These are phyloP conservation scores for Globisporangium acanthophoron DNA, from an alignment of 352 stramenopile species.

Conservation along the genomic window DNA sequence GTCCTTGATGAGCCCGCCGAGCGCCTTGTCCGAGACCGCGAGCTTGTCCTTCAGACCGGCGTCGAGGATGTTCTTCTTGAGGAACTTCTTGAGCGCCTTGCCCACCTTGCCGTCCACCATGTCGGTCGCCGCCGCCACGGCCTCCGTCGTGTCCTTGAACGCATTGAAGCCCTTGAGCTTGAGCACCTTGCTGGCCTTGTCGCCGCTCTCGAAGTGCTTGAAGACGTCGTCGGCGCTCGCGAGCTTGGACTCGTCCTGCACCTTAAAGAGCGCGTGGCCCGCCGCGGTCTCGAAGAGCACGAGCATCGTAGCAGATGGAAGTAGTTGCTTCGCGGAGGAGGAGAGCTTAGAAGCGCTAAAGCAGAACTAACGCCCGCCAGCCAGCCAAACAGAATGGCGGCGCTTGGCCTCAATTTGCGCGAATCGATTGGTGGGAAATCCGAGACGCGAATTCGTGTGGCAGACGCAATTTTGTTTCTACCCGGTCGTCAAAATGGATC, in stretches of 20 bases:
- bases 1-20: slow-evolving; percentile 97
- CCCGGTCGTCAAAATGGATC: neutral
- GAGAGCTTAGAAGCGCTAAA: slow-evolving; percentile 2
- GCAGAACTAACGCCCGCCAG: slow-evolving; percentile 1
- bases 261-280: slow-evolving; percentile 99
- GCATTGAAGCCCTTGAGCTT: slow-evolving; percentile 98
- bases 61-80: slow-evolving; percentile 99
- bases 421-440: neutral
- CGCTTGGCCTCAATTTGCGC: too few relatives aligned
- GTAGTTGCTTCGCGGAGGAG: neutral
- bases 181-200: slow-evolving; percentile 89
- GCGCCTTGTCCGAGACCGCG: slow-evolving; percentile 95
- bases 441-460: neutral
- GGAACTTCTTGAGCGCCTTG: slow-evolving; percentile 97
- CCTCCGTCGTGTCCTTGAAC: slow-evolving; percentile 98
- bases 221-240: slow-evolving; percentile 87
- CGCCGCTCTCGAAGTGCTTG: slow-evolving; percentile 89
- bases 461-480: neutral
- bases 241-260: slow-evolving; percentile 93
- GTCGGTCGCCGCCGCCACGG: slow-evolving; percentile 94
- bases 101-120: slow-evolving; percentile 97
- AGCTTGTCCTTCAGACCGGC: slow-evolving; percentile 93
- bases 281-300: slow-evolving; percentile 99
- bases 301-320: slow-evolving; percentile 81
- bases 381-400: neutral